Base-by-base conservation (phyloP, 1,284 basidiomycete genomes). In the Sporisorium iseilematis-ciliati region DNA sequence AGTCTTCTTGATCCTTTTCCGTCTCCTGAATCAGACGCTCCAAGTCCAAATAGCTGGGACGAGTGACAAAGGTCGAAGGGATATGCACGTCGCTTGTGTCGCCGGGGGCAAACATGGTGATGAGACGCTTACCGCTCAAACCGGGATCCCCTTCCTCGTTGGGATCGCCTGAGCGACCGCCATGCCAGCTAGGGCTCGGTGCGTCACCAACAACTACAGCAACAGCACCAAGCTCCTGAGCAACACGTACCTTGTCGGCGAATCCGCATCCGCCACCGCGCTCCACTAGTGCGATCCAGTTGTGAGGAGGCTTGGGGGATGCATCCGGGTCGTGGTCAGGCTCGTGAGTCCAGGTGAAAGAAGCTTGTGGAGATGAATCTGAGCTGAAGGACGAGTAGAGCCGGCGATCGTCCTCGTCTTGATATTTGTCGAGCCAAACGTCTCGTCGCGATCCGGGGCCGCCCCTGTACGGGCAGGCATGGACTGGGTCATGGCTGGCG, bases 161-260 rank as follows among this genome's bases (percentile, higher is more conserved):
- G 3, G 77, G 75, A n/a, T 77, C 65, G 57, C 71, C 65, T 2
- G 65, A 59, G n/a, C 52, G 57, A 4, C 72, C 76, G 12, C 63
- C 68, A 35, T 72, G 61, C 76, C 74, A 77, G 16, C 49, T 48
- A 5, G 74, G 71, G 20, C 60, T 71, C 7, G 78, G 66, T 0
- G 74, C 65, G 41, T 84, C 84, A n/a, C 84, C 84, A 1, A 85
- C 82, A 8, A 85, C 74, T 11, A 85, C 84, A 0, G 82, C 84
- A 11, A 78, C 72, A 14, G 83, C 84, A 11, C 84, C 84, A 6
- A 84, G 71, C 12, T 72, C 59, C 52, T 85, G 84, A 1, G 82
- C 79, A 2, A 79, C 69, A 25, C 84, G 77, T 4, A 84, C 81
- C 53, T 85, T 85, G 46, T 77, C 68, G 23, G 75, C 81, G 25